A percentile compares a stretch with the other conserved stretches of the same genome.
These are phyloP conservation scores for Didymella lethalis DNA, from an alignment of 2,329 filamentous ascomycete genomes.

Conservation along the genomic window DNA sequence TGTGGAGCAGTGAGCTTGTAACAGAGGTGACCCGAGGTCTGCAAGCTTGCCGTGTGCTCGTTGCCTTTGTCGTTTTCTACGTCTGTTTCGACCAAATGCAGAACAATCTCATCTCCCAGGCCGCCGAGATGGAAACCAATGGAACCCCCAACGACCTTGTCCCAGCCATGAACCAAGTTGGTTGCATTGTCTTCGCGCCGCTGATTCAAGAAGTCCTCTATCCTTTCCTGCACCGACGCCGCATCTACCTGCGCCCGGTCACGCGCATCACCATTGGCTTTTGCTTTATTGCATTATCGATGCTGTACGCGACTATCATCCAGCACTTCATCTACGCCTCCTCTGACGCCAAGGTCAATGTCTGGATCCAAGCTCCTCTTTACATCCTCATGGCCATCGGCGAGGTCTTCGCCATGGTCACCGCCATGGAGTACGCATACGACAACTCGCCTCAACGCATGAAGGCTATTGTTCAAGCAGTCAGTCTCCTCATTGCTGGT, in stretches of 20 bases:
- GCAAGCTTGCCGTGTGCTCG: conserved; percentile 43
- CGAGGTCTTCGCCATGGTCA: conserved; percentile 56
- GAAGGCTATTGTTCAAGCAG: conserved; percentile 50
- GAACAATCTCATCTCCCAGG: conserved; percentile 51
- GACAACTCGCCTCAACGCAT: conserved; percentile 54
- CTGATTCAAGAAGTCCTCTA: conserved; percentile 42
- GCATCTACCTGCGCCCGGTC: conserved; percentile 42
- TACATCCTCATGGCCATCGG: conserved; percentile 52
- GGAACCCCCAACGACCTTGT: conserved; percentile 49
- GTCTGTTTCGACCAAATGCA: conserved; percentile 52
- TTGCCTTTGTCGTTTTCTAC: conserved; percentile 48
- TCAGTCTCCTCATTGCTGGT: conserved; percentile 45
- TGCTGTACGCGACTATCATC: conserved; percentile 43
- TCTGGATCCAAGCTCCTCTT: conserved; percentile 53
- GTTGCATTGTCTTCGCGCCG: conserved; percentile 45
- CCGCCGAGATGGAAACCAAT: conserved; percentile 46
- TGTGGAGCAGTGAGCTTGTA: conserved; percentile 40
- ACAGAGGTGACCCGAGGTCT: conserved; percentile 41
- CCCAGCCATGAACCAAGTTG: conserved; percentile 42
- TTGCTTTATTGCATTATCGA: conserved; percentile 36
- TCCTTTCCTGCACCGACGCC: conserved; percentile 37
- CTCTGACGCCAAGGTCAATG: conserved; percentile 31
- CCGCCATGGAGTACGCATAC: conserved; percentile 56
- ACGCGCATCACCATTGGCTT: conserved; percentile 45
- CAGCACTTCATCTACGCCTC: conserved; percentile 46